phyloP scores from a whole-genome alignment of 75 land plant genomes.

The Selaginella tamariscina region DNA sequence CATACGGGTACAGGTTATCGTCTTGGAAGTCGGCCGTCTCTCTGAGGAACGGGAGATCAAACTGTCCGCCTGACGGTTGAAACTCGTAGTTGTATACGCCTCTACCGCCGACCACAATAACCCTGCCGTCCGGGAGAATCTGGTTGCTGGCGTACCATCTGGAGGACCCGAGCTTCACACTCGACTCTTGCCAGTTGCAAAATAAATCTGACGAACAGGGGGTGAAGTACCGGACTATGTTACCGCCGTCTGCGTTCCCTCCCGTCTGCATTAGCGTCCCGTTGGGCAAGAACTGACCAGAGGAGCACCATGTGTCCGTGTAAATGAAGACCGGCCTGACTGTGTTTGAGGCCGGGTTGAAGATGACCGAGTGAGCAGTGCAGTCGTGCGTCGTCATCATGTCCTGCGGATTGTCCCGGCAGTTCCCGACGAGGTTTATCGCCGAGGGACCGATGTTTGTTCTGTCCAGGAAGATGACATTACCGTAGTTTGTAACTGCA shows the following conservation, averaged over 20 bases:
- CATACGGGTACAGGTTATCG: slow-evolving; percentile 9
- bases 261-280: slow-evolving; percentile 27
- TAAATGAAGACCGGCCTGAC: slow-evolving; percentile 16
- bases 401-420: slow-evolving; percentile 19
- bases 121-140: slow-evolving; percentile 48
- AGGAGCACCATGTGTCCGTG: slow-evolving; percentile 26
- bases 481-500: slow-evolving; percentile 18
- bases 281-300: slow-evolving; percentile 20
- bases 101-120: slow-evolving; percentile 50
- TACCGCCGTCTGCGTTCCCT: slow-evolving; percentile 21
- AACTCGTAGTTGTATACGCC: slow-evolving; percentile 34
- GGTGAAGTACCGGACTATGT: slow-evolving; percentile 16
- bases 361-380: slow-evolving; percentile 25
- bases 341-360: slow-evolving; percentile 18
- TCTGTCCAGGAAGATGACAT: slow-evolving; percentile 15
- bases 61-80: slow-evolving; percentile 13
- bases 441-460: slow-evolving; percentile 20
- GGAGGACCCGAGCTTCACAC: slow-evolving; percentile 9
- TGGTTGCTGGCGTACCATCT: slow-evolving; percentile 68
- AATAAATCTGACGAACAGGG: slow-evolving; percentile 12
- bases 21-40: slow-evolving; percentile 2
- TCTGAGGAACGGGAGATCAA: neutral
- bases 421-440: slow-evolving; percentile 16
- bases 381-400: slow-evolving; percentile 17
- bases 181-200: slow-evolving; percentile 19